Evolutionary conservation across 805 yeast genomes (phyloP), one percentile per base, ranked within the genome.

Genomic region (Ogataea salicorniae): DNA sequence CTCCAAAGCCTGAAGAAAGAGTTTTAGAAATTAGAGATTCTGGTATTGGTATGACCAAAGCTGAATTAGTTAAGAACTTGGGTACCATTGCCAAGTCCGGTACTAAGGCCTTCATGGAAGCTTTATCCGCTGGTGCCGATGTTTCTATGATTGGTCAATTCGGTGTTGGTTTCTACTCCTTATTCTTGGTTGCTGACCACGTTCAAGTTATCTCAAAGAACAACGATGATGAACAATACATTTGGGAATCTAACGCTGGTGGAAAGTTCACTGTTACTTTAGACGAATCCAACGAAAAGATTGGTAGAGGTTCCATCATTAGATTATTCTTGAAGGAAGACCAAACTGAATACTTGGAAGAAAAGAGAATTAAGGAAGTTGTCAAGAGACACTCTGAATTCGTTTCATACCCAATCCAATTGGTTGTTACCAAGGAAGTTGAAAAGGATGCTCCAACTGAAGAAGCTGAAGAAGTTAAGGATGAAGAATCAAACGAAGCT

Each of bases 41-140:
- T 51, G 99, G 99, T 91, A 89, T 94, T 64, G 99, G 99, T 91
- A 90, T 94, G 97, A 94, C 99, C 76, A 94, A 94, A 80, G 95
- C 97, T 60, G 99, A 94, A 70, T 80, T 94, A 70, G 92, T 94
- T 67, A 94, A 95, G 84, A 94, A 94, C 80, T 87, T 94, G 74
- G 99, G 99, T 85, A 94, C 98, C 59, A 94, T 94, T 70, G 99
- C 99, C 69, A 94, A 94, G 78, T 94, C 99, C 59, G 99, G 99
- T 77, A 94, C 99, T 63, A 94, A 94, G 79, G 89, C 96, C 62
- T 94, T 94, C 74, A 94, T 94, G 99, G 99, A 94, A 78, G 99
- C 99, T 59, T 80, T 95, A 59, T 85, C 96, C 58, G 98, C 97
- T 57, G 99, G 99, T 77, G 99, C 99, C 53, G 99, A 94, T 73